phyloP scores from a whole-genome alignment of 2,329 filamentous ascomycete species.

The Lachnellula subtilissima region DNA sequence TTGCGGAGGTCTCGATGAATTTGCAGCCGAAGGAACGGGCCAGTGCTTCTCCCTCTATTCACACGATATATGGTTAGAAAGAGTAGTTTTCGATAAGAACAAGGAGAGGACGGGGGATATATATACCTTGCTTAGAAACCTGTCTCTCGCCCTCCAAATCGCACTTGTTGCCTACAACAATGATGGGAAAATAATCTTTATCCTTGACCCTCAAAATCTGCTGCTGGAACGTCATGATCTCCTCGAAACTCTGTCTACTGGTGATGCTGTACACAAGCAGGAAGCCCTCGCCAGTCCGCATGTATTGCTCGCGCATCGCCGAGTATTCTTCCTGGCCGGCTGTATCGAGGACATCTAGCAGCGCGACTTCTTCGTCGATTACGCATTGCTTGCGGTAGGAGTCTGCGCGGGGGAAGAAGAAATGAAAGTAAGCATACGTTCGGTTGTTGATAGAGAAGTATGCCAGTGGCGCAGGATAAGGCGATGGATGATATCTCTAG shows the following conservation, averaged over 20 bases:
- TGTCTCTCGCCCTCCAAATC: slow-evolving; percentile 92
- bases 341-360: slow-evolving; percentile 96
- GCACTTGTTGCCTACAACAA: slow-evolving; percentile 98
- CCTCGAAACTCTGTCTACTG: slow-evolving; percentile 93
- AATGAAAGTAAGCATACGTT: neutral
- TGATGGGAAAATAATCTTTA: slow-evolving; percentile 99
- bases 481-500: neutral
- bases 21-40: slow-evolving; percentile 89
- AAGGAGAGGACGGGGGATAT: neutral
- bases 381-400: slow-evolving; percentile 99
- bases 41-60: slow-evolving; percentile 79
- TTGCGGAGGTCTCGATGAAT: slow-evolving; percentile 98
- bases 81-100: neutral
- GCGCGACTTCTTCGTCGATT: slow-evolving; percentile 95
- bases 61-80: slow-evolving; percentile 7
- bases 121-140: slow-evolving; percentile 84
- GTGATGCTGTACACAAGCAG: slow-evolving; percentile 98
- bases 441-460: neutral
- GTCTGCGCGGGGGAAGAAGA: slow-evolving; percentile 50
- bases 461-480: neutral
- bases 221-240: slow-evolving; percentile 98
- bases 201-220: slow-evolving; percentile 98
- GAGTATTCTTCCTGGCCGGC: slow-evolving; percentile 99
- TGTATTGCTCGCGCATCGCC: slow-evolving; percentile 99
- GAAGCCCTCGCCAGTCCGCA: slow-evolving; percentile 98